Base-by-base conservation (phyloP, 495 filamentous ascomycete species). In the Penicillium atrosanguineum region DNA sequence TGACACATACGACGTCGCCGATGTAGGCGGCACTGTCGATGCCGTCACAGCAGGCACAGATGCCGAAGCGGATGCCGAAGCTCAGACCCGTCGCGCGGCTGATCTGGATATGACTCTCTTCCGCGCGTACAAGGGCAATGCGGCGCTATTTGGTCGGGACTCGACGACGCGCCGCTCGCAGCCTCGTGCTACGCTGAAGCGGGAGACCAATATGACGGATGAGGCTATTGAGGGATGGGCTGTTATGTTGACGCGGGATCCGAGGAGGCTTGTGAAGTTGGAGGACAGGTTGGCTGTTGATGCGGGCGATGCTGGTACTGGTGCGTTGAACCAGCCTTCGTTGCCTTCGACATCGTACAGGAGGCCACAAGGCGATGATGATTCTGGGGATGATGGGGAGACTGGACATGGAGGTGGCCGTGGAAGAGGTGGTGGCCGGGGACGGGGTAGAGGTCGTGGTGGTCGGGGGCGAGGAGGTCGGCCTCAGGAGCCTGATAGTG, bases 171-270 rank as follows among this genome's bases (percentile, higher is more conserved):
- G 91, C 47, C 75, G 87, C 52, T 75, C 86, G 0, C 73, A 79
- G 34, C 70, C 79, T 2, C 73, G 94, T 46, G 69, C 61, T 6
- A 72, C 73, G n/a, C 69, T 98, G 38, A 89, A 85, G 59, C 78
- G 77, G 15, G 85, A 89, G 57, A 95, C 90, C 11, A 87, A 84
- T 8, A 88, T 95, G 88, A 94, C 89, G 1, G 93, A 98, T 57
- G 94, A 98, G 66, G 87, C 85, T 7, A 88, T 98, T 40, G 94
- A 98, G 67, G 94, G 94, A 14, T 98, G 91, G 91, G 89, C 79
- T 3, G 69, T 96, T 21, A 96, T 97, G 90, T 64, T 96, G 2
- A 64, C 67, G 7, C 75, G 92, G 23, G 87, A 95, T 60, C 80
- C 84, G n/a, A 77, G 79, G 55, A 75, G 84, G 43, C 67, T 85